phyloP scores from a whole-genome alignment of 2,329 filamentous ascomycete genomes.

The Aspergillus sp. region DNA sequence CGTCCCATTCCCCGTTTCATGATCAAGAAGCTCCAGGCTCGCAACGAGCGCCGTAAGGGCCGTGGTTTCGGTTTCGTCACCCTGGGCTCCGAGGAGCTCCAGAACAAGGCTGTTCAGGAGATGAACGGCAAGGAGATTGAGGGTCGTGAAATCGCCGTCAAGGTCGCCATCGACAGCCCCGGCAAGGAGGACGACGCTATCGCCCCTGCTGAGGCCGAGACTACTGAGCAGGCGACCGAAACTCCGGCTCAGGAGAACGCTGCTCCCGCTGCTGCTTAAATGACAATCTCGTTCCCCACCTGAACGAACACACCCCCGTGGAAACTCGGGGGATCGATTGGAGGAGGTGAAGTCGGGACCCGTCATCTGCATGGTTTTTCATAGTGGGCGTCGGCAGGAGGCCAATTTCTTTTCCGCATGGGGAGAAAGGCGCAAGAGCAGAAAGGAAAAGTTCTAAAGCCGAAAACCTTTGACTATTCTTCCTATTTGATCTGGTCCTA shows the following conservation, averaged over 20 bases:
- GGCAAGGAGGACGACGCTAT: conserved; percentile 90
- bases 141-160: conserved; percentile 98
- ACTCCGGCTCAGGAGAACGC: conserved; percentile 44
- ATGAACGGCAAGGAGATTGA: conserved; percentile 99
- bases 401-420: conserved; percentile 5
- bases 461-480: conserved; percentile 23
- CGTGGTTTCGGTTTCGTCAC: conserved; percentile 99
- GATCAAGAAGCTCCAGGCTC: conserved; percentile 99
- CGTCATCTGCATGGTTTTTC: conserved; percentile 29
- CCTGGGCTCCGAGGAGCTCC: conserved; percentile 88
- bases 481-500: conserved; percentile 27
- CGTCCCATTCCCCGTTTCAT: conserved; percentile 99
- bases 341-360: conserved; percentile 19
- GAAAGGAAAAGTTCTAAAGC: conserved; percentile 17
- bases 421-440: conserved; percentile 4
- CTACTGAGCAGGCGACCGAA: conserved; percentile 46
- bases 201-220: conserved; percentile 48
- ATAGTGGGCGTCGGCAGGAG: conserved; percentile 25
- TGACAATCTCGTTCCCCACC: conserved; percentile 27
- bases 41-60: conserved; percentile 97
- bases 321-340: conserved; percentile 8
- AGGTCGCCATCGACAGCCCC: conserved; percentile 99
- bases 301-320: conserved; percentile 18
- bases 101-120: conserved; percentile 94
- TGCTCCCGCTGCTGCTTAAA: conserved; percentile 43